Base-by-base conservation (phyloP, 495 filamentous ascomycete genomes). In the Elasticomyces elasticus region DNA sequence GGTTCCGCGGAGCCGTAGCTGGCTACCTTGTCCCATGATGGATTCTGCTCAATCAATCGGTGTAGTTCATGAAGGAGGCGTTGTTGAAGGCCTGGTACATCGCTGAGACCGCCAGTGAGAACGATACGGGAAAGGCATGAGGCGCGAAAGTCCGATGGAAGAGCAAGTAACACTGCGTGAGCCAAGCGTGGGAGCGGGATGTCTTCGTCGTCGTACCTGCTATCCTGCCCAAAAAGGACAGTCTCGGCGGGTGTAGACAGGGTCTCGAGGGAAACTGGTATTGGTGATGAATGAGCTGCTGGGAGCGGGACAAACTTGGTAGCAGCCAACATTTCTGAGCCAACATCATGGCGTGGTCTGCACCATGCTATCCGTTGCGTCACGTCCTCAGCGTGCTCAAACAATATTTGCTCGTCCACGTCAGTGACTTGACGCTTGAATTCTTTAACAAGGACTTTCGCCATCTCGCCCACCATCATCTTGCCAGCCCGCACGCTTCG, bases 81-180 rank as follows among this genome's bases (percentile, higher is more conserved):
- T n/a, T 71, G 70, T 61, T 87, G 89, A 1, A 98, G 70, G 5
- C 92, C 92, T 1, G 86, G 78, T 12, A 97, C 82, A 22, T 79
- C 77, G 33, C 89, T 80, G 43, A 84, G 83, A 5, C 89, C 89
- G 31, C 92, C 92, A 0, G 84, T 84, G 63, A 97, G 82, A 4
- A 95, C 76, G 49, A 98, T 88, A 47, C 91, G 85, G 6, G 89
- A 80, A 86, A 96, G 92, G 67, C 89, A 95, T 9, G 83, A 69
- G 0, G 82, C 81, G 22, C 92, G 82, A 20, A 86, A 79, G 70
- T 98, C 92, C 1, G 89, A 71, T 0, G 89, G 86, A 0, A 94
- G 74, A 10, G 79, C 68, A 1, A 91, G 73, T 3, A 98, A 77
- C n/a, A 77, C 72, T 27, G 77, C 76, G 69, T 94, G 94, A 0